Conservation (phyloP, 192 early-diverging fungal species). For the Dissophora globulifera region DNA sequence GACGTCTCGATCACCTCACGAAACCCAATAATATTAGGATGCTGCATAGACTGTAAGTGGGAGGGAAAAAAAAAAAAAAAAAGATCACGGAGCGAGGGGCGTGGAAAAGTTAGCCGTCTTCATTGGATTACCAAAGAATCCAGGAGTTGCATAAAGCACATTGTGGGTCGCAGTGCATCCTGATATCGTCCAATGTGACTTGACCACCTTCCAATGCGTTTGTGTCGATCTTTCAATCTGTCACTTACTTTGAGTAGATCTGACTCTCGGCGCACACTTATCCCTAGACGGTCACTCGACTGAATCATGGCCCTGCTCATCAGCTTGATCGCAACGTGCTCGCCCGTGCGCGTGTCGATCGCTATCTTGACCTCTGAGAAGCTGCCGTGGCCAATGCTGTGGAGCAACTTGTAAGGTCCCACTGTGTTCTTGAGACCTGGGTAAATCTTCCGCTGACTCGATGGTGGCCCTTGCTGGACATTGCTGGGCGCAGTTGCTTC, state of each 20-base stretch:
- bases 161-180: background rate
- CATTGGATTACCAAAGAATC: conserved; percentile 12
- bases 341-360: conserved; percentile 54
- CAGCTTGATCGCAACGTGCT: conserved; percentile 69
- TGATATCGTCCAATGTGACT: too few relatives aligned
- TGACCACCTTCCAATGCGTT: too few relatives aligned
- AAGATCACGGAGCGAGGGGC: background rate
- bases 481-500: conserved; percentile 1
- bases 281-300: conserved; percentile 50
- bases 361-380: conserved; percentile 74
- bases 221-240: too few relatives aligned
- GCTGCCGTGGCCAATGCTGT: conserved; percentile 62
- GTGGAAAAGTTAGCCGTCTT: conserved; percentile 6
- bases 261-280: conserved; percentile 53
- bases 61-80: conserved; percentile 23
- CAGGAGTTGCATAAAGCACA: background rate
- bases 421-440: conserved; percentile 51
- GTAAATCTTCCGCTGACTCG: conserved; percentile 36
- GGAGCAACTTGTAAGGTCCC: conserved; percentile 40
- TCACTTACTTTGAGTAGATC: conserved; percentile 59
- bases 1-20: conserved; percentile 72
- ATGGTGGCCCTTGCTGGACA: background rate
- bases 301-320: conserved; percentile 58
- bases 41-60: conserved; percentile 63
- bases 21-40: conserved; percentile 75